These are phyloP conservation scores for Toxoplasma gondii DNA, from an alignment of 169 alveolate species.

Conservation along the genomic window DNA sequence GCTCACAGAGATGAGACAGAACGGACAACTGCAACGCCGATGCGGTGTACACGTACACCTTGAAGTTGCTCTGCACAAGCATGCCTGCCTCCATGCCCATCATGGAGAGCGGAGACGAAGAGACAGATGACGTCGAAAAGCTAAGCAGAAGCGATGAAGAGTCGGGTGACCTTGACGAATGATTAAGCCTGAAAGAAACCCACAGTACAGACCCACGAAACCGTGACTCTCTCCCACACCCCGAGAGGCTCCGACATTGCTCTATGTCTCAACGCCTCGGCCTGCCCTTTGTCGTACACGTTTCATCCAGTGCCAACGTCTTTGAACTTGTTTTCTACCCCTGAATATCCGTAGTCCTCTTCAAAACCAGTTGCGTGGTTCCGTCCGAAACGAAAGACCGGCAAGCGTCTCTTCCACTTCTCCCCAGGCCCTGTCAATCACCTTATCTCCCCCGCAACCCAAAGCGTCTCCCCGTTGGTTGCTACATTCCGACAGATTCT, in stretches of 20 bases:
- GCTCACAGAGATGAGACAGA: constrained; percentile 86
- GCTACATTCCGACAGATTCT: too few relatives aligned
- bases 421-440: too few relatives aligned
- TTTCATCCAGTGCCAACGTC: too few relatives aligned
- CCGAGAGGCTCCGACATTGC: not conserved
- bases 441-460: too few relatives aligned
- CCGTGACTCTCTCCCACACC: not conserved
- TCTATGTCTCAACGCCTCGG: not conserved
- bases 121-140: not conserved
- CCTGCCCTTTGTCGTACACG: too few relatives aligned
- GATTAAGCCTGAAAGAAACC: not conserved
- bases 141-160: not conserved
- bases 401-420: too few relatives aligned
- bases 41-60: constrained; percentile 89
- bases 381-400: too few relatives aligned
- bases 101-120: not conserved
- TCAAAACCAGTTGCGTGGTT: too few relatives aligned
- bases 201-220: too few relatives aligned
- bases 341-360: too few relatives aligned
- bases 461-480: too few relatives aligned
- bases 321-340: too few relatives aligned
- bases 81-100: constrained; percentile 80
- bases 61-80: constrained; percentile 89
- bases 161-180: not conserved
- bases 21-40: constrained; percentile 85